Conservation (phyloP, 2,329 filamentous ascomycete species). For the Pochonia chlamydosporia region DNA sequence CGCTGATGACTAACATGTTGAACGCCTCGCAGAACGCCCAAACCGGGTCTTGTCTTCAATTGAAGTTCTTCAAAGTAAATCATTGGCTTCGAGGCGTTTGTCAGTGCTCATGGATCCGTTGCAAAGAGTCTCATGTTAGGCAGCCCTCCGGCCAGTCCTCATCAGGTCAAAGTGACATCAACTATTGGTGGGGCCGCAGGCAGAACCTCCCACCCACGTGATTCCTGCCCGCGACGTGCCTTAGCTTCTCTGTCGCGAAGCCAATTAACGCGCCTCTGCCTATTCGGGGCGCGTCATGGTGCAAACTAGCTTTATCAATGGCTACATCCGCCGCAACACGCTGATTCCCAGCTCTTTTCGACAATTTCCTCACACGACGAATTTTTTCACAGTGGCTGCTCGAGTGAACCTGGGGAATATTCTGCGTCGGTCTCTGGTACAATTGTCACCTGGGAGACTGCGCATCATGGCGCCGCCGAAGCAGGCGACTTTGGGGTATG, state of each 20-base stretch:
- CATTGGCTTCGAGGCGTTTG: too few species aligned
- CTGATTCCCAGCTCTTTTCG: neutral
- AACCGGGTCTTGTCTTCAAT: too few species aligned
- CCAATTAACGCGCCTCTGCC: constrained; percentile 36
- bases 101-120: too few species aligned
- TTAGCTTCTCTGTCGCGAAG: constrained; percentile 15
- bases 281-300: constrained; percentile 28
- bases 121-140: too few species aligned
- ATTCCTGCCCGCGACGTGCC: constrained; percentile 16
- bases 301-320: constrained; percentile 8
- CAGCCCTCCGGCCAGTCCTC: too few species aligned
- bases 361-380: neutral
- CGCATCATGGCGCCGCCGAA: constrained; percentile 49
- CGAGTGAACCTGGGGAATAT: constrained; percentile 8
- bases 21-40: too few species aligned
- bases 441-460: constrained; percentile 7
- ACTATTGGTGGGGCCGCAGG: too few species aligned
- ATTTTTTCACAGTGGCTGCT: constrained; percentile 6
- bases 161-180: too few species aligned
- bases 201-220: constrained; percentile 20
- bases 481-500: constrained; percentile 86
- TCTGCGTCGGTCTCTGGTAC: constrained; percentile 6
- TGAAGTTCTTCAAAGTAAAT: too few species aligned
- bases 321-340: neutral
- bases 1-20: too few species aligned